Conservation (phyloP, 352 stramenopile genomes). For the Thalassiosira tumida region DNA sequence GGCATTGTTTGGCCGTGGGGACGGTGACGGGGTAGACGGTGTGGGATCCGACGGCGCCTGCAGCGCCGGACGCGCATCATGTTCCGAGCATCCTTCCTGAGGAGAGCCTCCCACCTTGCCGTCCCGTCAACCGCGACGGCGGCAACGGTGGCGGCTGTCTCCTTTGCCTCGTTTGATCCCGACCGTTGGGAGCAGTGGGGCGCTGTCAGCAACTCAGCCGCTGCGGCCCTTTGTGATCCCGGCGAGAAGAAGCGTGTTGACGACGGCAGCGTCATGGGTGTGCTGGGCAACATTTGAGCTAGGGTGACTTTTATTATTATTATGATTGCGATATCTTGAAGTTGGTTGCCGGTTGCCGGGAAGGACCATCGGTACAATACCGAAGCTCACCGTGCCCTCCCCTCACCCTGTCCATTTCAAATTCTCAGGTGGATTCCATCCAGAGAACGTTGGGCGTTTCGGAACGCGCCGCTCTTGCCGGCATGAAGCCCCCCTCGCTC, state of each 20-base stretch:
- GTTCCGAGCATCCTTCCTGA: not conserved
- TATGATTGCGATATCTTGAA: too few species aligned
- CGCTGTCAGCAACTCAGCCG: too few species aligned
- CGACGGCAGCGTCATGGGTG: constrained; percentile 43
- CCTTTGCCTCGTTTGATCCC: not conserved
- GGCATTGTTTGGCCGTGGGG: too few species aligned
- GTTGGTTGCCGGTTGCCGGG: too few species aligned
- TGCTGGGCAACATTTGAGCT: constrained; percentile 61
- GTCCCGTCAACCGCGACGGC: not conserved
- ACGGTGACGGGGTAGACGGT: too few species aligned
- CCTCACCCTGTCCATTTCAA: too few species aligned
- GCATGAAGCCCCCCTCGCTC: too few species aligned
- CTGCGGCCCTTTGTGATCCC: not conserved
- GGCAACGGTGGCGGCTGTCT: constrained; percentile 1
- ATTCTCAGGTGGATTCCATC: constrained; percentile 37
- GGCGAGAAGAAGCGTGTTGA: not conserved
- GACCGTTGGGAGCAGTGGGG: not conserved
- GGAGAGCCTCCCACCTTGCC: not conserved
- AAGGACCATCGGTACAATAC: too few species aligned
- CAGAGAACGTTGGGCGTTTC: constrained; percentile 51
- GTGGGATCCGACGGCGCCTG: too few species aligned
- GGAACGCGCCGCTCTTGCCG: not conserved
- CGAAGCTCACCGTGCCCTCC: too few species aligned
- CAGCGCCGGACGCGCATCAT: too few species aligned
- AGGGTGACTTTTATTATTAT: constrained; percentile 26